Conservation (phyloP, 1,284 basidiomycete species). For the Cutaneotrichosporon dermatis region DNA sequence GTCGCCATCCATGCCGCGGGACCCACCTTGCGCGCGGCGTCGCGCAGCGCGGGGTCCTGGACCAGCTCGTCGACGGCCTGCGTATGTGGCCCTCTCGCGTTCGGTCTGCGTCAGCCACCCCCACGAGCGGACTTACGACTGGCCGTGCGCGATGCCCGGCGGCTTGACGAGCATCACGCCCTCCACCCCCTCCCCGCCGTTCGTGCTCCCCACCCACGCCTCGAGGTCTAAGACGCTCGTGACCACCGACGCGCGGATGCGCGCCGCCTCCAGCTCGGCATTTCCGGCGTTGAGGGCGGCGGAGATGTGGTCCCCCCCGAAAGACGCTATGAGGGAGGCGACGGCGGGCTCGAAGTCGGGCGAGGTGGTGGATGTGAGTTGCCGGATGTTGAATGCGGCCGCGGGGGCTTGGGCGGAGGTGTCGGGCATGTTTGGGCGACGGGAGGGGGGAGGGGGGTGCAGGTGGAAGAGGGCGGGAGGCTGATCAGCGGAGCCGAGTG, state of each 20-base stretch:
- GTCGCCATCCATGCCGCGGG: too few relatives aligned
- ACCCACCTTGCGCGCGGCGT: background rate
- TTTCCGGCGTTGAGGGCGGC: conserved; percentile 5
- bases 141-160: conserved; percentile 13
- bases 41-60: background rate
- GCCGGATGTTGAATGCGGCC: background rate
- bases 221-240: conserved; percentile 10
- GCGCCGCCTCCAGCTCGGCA: background rate
- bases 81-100: conserved; percentile 10
- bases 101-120: conserved; percentile 3
- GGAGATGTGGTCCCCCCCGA: conserved; percentile 5
- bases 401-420: background rate
- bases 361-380: background rate
- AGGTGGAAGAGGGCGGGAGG: too few relatives aligned
- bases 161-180: conserved; percentile 17
- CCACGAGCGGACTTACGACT: conserved; percentile 9
- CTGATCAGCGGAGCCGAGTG: too few relatives aligned
- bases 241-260: background rate
- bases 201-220: conserved; percentile 6
- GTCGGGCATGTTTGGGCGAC: too few relatives aligned
- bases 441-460: too few relatives aligned
- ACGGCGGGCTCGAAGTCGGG: conserved; percentile 5
- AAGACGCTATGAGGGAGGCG: background rate
- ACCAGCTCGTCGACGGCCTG: background rate
- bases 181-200: background rate